phyloP scores from a whole-genome alignment of 2,329 filamentous ascomycete genomes.

The Calonectria montana region DNA sequence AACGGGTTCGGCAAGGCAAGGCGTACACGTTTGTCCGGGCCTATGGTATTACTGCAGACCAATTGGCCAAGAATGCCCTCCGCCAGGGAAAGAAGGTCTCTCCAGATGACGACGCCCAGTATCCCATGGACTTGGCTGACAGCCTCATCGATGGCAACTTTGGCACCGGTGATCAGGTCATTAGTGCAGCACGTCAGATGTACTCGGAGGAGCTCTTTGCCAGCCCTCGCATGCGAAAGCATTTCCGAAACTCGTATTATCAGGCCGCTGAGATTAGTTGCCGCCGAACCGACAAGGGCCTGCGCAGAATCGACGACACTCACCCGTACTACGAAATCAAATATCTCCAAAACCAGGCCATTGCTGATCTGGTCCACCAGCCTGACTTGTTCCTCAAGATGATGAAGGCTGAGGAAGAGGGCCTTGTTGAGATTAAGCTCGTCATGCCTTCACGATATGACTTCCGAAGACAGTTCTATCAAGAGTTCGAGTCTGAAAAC shows the following conservation, averaged over 20 bases:
- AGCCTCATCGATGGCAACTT: constrained; percentile 79
- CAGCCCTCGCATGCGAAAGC: constrained; percentile 89
- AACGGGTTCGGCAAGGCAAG: constrained; percentile 83
- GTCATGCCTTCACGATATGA: constrained; percentile 79
- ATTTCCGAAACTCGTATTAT: constrained; percentile 86
- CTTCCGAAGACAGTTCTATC: constrained; percentile 81
- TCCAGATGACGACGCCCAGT: constrained; percentile 84
- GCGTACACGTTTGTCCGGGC: constrained; percentile 87
- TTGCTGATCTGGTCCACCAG: constrained; percentile 81
- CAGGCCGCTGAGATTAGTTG: constrained; percentile 87
- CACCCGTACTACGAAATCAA: constrained; percentile 99
- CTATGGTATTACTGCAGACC: constrained; percentile 90
- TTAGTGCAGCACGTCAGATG: constrained; percentile 85
- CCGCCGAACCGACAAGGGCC: constrained; percentile 90
- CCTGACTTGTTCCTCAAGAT: constrained; percentile 96
- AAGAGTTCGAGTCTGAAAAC: constrained; percentile 92
- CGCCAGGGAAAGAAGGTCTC: constrained; percentile 82
- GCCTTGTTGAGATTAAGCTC: constrained; percentile 86
- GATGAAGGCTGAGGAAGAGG: constrained; percentile 96
- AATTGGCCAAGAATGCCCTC: constrained; percentile 87
- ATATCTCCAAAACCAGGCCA: constrained; percentile 90
- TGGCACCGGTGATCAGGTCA: constrained; percentile 78
- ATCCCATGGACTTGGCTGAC: constrained; percentile 90
- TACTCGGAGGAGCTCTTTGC: constrained; percentile 91
- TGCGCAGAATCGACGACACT: constrained; percentile 92